Conservation (phyloP, 2,329 filamentous ascomycete species). For the Aspergillus sp. region DNA sequence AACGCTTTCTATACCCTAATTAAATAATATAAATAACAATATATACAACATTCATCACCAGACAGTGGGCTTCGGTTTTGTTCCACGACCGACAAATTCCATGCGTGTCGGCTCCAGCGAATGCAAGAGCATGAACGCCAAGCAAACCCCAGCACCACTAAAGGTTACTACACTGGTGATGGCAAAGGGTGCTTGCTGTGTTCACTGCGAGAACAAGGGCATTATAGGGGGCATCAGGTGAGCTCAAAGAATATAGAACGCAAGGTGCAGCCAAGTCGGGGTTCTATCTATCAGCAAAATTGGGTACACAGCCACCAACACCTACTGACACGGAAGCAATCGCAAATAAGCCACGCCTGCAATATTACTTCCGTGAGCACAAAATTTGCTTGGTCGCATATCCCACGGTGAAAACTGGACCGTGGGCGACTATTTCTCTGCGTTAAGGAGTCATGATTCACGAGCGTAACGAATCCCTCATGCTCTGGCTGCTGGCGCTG, state of each 20-base stretch:
- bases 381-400: constrained; percentile 30
- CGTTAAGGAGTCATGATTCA: constrained; percentile 32
- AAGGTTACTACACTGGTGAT: constrained; percentile 19
- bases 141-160: constrained; percentile 20
- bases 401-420: constrained; percentile 23
- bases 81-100: background rate
- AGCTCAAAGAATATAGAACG: constrained; percentile 5
- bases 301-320: constrained; percentile 26
- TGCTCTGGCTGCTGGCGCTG: constrained; percentile 89
- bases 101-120: background rate
- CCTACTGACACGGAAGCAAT: constrained; percentile 19
- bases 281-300: constrained; percentile 5
- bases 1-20: constrained; percentile 21
- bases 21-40: constrained; percentile 21
- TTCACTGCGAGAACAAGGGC: constrained; percentile 4
- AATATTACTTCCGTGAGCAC: constrained; percentile 19
- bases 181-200: constrained; percentile 6
- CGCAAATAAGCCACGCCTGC: constrained; percentile 14
- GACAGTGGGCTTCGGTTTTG: constrained; percentile 2
- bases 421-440: background rate
- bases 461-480: constrained; percentile 78
- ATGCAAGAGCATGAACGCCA: background rate
- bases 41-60: constrained; percentile 20
- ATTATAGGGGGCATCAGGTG: constrained; percentile 1
- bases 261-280: background rate